Evolutionary conservation across 2,329 filamentous ascomycete species (phyloP).

Genomic region (Fusarium sp.): DNA sequence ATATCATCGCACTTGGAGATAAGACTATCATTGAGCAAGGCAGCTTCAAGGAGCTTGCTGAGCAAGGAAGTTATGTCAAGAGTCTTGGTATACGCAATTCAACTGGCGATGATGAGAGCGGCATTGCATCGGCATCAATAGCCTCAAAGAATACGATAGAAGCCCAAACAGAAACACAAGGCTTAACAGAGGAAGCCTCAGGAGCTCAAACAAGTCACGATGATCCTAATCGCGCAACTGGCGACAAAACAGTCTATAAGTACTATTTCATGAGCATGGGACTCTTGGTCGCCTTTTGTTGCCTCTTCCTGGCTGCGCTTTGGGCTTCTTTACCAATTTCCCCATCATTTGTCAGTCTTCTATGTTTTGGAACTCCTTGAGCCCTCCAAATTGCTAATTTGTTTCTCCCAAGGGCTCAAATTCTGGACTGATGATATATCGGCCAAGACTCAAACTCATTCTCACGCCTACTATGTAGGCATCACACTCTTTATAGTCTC

Average conservation of each 20-base stretch:
- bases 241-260: constrained; percentile 49
- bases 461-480: constrained; percentile 46
- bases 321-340: constrained; percentile 45
- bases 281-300: constrained; percentile 33
- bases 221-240: constrained; percentile 40
- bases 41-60: constrained; percentile 39
- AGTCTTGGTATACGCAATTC: constrained; percentile 48
- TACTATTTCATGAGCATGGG: constrained; percentile 49
- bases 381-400: neutral
- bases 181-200: neutral
- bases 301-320: constrained; percentile 43
- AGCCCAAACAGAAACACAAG: constrained; percentile 16
- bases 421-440: constrained; percentile 52
- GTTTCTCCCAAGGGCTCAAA: constrained; percentile 47
- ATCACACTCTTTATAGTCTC: constrained; percentile 37
- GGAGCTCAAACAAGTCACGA: constrained; percentile 18
- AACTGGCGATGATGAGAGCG: neutral
- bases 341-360: neutral
- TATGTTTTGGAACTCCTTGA: neutral
- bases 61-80: constrained; percentile 52
- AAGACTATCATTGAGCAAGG: constrained; percentile 58
- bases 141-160: neutral
- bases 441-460: neutral
- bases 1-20: constrained; percentile 57
- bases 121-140: rapidly evolving